These are phyloP conservation scores for Colletotrichum caudatum DNA, from an alignment of 2,329 filamentous ascomycete species.

Conservation along the genomic window DNA sequence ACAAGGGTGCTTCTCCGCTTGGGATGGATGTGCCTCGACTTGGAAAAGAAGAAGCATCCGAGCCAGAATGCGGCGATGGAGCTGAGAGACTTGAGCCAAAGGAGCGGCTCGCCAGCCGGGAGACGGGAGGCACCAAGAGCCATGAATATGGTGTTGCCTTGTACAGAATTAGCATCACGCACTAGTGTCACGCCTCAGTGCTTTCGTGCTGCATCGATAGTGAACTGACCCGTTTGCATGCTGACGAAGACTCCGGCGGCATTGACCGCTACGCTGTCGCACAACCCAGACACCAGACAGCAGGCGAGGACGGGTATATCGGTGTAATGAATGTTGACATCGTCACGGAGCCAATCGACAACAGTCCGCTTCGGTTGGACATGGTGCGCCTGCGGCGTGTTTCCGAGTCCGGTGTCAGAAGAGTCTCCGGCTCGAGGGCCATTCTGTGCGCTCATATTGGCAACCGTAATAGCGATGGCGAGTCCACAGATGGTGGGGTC, in stretches of 20 bases:
- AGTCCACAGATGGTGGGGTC: background rate
- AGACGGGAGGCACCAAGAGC: constrained; percentile 68
- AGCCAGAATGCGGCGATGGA: constrained; percentile 66
- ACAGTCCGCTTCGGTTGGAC: constrained; percentile 21
- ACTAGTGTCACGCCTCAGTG: background rate
- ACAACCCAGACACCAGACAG: constrained; percentile 54
- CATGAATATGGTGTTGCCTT: constrained; percentile 73
- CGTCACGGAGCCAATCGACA: constrained; percentile 40
- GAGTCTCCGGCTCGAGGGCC: constrained; percentile 30
- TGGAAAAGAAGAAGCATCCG: constrained; percentile 63
- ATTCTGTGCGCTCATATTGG: constrained; percentile 31
- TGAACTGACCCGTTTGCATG: constrained; percentile 52
- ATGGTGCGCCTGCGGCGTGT: constrained; percentile 6
- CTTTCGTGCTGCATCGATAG: background rate
- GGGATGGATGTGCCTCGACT: constrained; percentile 50
- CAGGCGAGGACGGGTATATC: constrained; percentile 56
- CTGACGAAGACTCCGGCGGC: constrained; percentile 55
- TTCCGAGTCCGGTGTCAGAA: constrained; percentile 33
- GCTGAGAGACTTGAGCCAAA: constrained; percentile 65
- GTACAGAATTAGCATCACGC: background rate
- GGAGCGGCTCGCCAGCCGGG: constrained; percentile 61
- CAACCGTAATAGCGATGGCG: background rate
- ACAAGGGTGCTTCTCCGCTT: constrained; percentile 57
- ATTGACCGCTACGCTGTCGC: constrained; percentile 56
- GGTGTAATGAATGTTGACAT: constrained; percentile 43